Conservation (phyloP, 2,329 filamentous ascomycete genomes). For the Colletotrichum sp. region DNA sequence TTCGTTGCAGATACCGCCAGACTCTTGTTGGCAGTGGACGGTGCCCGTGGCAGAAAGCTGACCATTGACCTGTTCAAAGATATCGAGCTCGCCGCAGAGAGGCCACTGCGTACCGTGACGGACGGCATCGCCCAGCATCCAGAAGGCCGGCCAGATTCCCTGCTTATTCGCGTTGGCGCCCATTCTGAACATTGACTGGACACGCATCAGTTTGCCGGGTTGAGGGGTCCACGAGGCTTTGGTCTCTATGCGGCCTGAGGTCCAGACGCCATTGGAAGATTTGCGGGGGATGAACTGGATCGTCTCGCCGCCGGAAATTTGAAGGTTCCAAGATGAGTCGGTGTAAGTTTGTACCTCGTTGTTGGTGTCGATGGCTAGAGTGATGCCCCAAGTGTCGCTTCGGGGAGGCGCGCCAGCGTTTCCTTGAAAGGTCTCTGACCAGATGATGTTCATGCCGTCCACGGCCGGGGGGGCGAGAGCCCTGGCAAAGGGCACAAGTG, state of each 20-base stretch:
- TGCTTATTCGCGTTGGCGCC: conserved; percentile 50
- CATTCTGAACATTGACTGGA: conserved; percentile 52
- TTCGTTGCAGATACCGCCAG: conserved; percentile 57
- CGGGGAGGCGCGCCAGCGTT: conserved; percentile 40
- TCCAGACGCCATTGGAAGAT: conserved; percentile 48
- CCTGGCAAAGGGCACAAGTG: conserved; percentile 25
- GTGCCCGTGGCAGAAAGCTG: conserved; percentile 50
- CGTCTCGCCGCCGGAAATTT: conserved; percentile 53
- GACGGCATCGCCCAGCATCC: conserved; percentile 57
- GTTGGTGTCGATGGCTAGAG: conserved; percentile 51
- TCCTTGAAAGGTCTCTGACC: conserved; percentile 51
- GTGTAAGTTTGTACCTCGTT: conserved; percentile 58
- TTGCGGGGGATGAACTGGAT: conserved; percentile 56
- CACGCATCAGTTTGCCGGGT: conserved; percentile 47
- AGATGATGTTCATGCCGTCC: conserved; percentile 45
- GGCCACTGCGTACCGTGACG: conserved; percentile 57
- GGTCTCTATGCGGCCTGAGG: conserved; percentile 59
- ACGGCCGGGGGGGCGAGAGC: conserved; percentile 43
- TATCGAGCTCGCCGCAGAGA: conserved; percentile 59
- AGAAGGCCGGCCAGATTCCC: conserved; percentile 65
- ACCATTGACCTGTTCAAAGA: conserved; percentile 62
- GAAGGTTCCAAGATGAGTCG: conserved; percentile 49
- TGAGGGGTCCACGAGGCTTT: conserved; percentile 50
- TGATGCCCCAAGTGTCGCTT: conserved; percentile 45
- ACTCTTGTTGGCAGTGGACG: conserved; percentile 51